Conservation (phyloP, 495 filamentous ascomycete genomes). For the Neurospora sp. region DNA sequence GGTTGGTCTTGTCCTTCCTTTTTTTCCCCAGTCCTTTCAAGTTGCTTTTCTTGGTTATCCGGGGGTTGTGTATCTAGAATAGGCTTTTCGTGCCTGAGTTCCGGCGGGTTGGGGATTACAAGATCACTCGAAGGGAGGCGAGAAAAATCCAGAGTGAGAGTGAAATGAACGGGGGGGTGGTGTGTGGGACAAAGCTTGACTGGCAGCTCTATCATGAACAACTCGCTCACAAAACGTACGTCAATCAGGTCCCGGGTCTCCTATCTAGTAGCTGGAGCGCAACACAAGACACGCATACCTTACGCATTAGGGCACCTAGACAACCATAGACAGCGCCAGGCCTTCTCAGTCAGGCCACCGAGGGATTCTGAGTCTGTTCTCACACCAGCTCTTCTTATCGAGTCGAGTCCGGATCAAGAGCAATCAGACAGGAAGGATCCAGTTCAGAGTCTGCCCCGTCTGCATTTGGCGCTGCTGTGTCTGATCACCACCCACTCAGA, state of each 20-base stretch:
- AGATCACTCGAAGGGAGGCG: neutral
- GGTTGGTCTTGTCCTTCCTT: neutral
- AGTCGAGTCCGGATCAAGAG: neutral
- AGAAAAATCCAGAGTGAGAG: neutral
- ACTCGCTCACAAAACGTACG: neutral
- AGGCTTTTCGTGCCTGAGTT: neutral
- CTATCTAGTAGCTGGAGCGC: neutral
- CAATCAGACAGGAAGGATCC: neutral
- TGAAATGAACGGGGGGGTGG: neutral
- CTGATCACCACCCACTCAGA: neutral
- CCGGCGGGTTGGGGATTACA: neutral
- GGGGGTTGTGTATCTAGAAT: neutral
- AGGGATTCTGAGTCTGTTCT: neutral
- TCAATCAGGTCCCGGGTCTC: neutral
- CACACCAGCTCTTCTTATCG: neutral
- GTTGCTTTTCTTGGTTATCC: neutral
- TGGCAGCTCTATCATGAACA: neutral
- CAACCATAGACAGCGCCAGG: neutral
- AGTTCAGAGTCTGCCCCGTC: neutral
- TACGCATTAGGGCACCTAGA: neutral
- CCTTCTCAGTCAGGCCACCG: neutral
- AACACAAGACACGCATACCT: neutral
- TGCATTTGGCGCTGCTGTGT: neutral
- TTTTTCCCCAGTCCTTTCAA: neutral
- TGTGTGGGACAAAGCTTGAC: neutral